Evolutionary conservation across 2,329 filamentous ascomycete species (phyloP).

Genomic region (Arthrobotrys musiformis): DNA sequence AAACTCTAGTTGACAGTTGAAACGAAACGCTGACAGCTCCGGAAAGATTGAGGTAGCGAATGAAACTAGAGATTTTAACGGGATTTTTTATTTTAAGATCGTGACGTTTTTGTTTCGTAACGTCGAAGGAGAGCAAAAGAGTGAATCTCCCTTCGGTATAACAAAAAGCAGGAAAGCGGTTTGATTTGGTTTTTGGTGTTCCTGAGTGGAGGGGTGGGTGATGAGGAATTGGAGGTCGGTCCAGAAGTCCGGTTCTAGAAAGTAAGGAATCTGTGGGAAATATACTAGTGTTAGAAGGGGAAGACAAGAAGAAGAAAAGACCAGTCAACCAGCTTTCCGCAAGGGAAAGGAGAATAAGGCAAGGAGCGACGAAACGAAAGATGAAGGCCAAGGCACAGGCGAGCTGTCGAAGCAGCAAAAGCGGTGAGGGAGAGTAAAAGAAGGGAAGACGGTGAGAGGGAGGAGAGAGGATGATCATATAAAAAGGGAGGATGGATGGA

Average conservation of each 20-base stretch:
- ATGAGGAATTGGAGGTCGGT: constrained; percentile 42
- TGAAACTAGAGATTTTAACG: neutral
- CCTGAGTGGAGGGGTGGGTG: neutral
- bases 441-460: constrained; percentile 26
- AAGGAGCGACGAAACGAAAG: constrained; percentile 52
- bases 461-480: constrained; percentile 51
- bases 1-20: constrained; percentile 26
- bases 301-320: constrained; percentile 31
- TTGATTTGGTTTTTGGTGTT: constrained; percentile 9
- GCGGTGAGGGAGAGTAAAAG: constrained; percentile 32
- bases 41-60: constrained; percentile 3
- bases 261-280: constrained; percentile 50
- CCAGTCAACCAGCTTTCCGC: constrained; percentile 54
- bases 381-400: constrained; percentile 40
- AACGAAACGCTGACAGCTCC: constrained; percentile 39
- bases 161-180: constrained; percentile 8
- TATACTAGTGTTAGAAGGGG: constrained; percentile 47
- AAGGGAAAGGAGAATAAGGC: constrained; percentile 54
- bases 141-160: constrained; percentile 54
- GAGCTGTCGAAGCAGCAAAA: constrained; percentile 44
- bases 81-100: constrained; percentile 17
- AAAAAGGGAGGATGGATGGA: constrained; percentile 47
- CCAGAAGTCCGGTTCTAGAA: constrained; percentile 56
- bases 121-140: constrained; percentile 55
- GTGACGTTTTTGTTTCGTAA: constrained; percentile 47